phyloP scores from a whole-genome alignment of 495 filamentous ascomycete genomes.

The Trichoderma parareesei region DNA sequence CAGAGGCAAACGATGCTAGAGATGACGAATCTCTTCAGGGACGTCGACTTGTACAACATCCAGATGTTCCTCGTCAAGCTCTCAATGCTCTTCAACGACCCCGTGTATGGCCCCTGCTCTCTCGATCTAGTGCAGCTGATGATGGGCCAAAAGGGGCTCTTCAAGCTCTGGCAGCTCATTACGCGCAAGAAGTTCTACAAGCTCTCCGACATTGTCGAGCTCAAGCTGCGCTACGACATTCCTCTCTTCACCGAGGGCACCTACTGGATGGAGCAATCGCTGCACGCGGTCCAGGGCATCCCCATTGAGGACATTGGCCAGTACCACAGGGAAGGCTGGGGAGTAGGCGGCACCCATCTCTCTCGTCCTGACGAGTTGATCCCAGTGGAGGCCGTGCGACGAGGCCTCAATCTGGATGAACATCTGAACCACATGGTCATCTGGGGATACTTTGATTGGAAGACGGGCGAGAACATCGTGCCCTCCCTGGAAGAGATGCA shows the following conservation, averaged over 20 bases:
- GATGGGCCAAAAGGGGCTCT: slow-evolving; percentile 49
- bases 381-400: slow-evolving; percentile 36
- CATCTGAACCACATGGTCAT: slow-evolving; percentile 41
- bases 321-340: slow-evolving; percentile 45
- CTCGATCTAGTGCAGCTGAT: slow-evolving; percentile 43
- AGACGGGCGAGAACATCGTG: slow-evolving; percentile 30
- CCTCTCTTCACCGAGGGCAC: slow-evolving; percentile 12
- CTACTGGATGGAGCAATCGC: slow-evolving; percentile 13
- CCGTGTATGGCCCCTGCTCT: slow-evolving; percentile 30
- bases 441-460: slow-evolving; percentile 46
- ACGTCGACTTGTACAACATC: slow-evolving; percentile 45
- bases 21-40: slow-evolving; percentile 39
- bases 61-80: slow-evolving; percentile 55
- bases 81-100: slow-evolving; percentile 49
- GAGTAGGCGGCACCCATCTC: slow-evolving; percentile 31
- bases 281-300: slow-evolving; percentile 29
- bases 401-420: slow-evolving; percentile 37
- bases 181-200: slow-evolving; percentile 30
- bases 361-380: slow-evolving; percentile 50
- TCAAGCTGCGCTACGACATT: slow-evolving; percentile 37
- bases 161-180: slow-evolving; percentile 41
- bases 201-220: slow-evolving; percentile 33
- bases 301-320: slow-evolving; percentile 38
- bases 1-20: slow-evolving; percentile 42
- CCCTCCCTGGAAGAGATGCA: slow-evolving; percentile 36